These are phyloP conservation scores for Zygosaccharomyces pseudobailii DNA, from an alignment of 1,139 yeast species.

Conservation along the genomic window DNA sequence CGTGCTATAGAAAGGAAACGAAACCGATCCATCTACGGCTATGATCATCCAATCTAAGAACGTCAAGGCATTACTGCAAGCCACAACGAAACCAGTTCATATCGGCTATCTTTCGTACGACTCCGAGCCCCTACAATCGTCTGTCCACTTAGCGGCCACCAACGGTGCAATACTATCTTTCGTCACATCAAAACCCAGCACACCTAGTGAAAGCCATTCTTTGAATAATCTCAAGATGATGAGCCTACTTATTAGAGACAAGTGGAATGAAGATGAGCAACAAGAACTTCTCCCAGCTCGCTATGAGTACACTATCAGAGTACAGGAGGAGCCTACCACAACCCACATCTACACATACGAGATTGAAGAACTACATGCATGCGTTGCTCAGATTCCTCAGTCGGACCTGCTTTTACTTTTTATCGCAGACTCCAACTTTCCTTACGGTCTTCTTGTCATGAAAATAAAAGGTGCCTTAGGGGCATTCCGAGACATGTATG, in stretches of 20 bases:
- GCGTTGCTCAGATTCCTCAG: conserved; percentile 28
- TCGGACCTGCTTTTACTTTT: conserved; percentile 28
- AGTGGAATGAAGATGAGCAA: conserved; percentile 31
- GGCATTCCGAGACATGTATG: conserved; percentile 23
- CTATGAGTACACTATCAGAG: conserved; percentile 7
- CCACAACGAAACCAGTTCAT: conserved; percentile 14
- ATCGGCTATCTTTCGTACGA: conserved; percentile 10
- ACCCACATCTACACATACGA: conserved; percentile 30
- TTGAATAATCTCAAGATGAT: conserved; percentile 31
- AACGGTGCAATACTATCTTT: conserved; percentile 31
- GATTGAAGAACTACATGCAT: conserved; percentile 31
- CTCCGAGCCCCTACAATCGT: conserved; percentile 22
- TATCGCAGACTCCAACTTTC: conserved; percentile 23
- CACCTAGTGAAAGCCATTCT: conserved; percentile 14
- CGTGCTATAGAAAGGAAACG: not conserved
- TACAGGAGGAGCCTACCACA: conserved; percentile 2
- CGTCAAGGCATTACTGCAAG: conserved; percentile 14
- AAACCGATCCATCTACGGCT: not conserved
- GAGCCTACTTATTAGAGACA: conserved; percentile 32
- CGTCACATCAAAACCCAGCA: conserved; percentile 15
- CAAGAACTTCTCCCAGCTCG: conserved; percentile 3
- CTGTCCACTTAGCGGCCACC: conserved; percentile 22
- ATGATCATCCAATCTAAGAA: conserved; percentile 22
- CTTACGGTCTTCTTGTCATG: conserved; percentile 29
- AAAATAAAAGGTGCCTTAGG: conserved; percentile 25